Evolutionary conservation across 225 moss, liverwort and hornwort genomes (phyloP).

Genomic region (Rhytidiadelphus loreus): DNA sequence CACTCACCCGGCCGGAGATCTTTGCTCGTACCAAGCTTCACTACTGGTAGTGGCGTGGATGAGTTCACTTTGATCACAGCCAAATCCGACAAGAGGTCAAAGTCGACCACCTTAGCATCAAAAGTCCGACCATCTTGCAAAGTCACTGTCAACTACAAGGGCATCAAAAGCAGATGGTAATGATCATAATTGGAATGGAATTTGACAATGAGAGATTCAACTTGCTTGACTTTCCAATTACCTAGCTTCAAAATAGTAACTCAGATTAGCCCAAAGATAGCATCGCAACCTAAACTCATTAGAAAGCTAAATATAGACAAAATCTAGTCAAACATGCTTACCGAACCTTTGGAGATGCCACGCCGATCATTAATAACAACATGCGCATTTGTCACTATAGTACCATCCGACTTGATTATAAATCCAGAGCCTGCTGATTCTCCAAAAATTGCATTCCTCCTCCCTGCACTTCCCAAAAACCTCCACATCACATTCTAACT

Average conservation of each 20-base stretch:
- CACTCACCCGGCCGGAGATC: constrained; percentile 89
- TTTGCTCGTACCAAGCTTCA: constrained; percentile 75
- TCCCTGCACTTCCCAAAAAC: constrained; percentile 26
- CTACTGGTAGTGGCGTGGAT: constrained; percentile 64
- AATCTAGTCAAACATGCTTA: constrained; percentile 29
- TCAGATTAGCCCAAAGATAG: not conserved
- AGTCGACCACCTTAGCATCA: constrained; percentile 62
- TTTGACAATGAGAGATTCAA: not conserved
- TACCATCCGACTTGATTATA: constrained; percentile 70
- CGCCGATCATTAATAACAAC: constrained; percentile 56
- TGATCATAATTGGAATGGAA: not conserved
- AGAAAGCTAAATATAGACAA: not conserved
- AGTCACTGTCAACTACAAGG: constrained; percentile 69
- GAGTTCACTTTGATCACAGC: constrained; percentile 89
- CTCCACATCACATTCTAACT: not conserved
- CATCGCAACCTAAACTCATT: not conserved
- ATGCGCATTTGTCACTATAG: constrained; percentile 92
- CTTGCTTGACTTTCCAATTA: not conserved
- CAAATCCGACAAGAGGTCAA: constrained; percentile 74
- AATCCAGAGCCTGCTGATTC: constrained; percentile 81
- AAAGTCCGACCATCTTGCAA: constrained; percentile 97
- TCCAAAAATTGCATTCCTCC: constrained; percentile 46
- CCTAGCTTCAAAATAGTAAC: not conserved
- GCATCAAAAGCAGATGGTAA: constrained; percentile 6
- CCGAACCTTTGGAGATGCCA: constrained; percentile 54